A percentile compares a stretch with the other conserved stretches of the same genome.
Conservation (phyloP, 2,329 filamentous ascomycete species). For the Calycina marina region DNA sequence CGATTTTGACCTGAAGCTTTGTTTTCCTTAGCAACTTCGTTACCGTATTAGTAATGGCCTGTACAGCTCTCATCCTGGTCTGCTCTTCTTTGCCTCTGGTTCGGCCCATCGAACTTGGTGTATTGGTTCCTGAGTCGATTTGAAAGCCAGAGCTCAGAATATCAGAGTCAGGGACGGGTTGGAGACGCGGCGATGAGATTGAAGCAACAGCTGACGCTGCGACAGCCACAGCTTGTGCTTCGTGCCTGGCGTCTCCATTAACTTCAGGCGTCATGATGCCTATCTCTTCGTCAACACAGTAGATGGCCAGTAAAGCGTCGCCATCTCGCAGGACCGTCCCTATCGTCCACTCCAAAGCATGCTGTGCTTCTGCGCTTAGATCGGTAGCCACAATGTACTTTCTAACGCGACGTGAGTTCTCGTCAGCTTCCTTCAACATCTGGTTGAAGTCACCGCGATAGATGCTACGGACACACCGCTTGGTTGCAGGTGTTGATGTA, state of each 20-base stretch:
- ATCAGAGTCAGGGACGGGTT: constrained; percentile 5
- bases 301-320: constrained; percentile 84
- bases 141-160: constrained; percentile 12
- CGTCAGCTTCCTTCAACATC: constrained; percentile 64
- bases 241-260: constrained; percentile 48
- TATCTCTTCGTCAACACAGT: constrained; percentile 81
- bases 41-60: constrained; percentile 71
- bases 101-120: constrained; percentile 23
- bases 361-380: constrained; percentile 82
- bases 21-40: constrained; percentile 83
- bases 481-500: constrained; percentile 57
- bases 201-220: constrained; percentile 33
- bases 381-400: constrained; percentile 96
- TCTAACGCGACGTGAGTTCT: constrained; percentile 62
- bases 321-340: constrained; percentile 89
- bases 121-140: constrained; percentile 12
- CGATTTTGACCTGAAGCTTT: constrained; percentile 77
- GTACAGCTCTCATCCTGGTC: constrained; percentile 68
- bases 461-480: constrained; percentile 78
- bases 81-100: constrained; percentile 51
- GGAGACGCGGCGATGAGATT: constrained; percentile 15
- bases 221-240: constrained; percentile 61
- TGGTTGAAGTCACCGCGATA: constrained; percentile 73
- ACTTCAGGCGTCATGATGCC: constrained; percentile 31
- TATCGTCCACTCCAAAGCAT: constrained; percentile 94